Percentiles rank a stretch among this genome's conserved stretches.
Conservation (phyloP, 148 eudicot species). For the Rheum nobile region DNA sequence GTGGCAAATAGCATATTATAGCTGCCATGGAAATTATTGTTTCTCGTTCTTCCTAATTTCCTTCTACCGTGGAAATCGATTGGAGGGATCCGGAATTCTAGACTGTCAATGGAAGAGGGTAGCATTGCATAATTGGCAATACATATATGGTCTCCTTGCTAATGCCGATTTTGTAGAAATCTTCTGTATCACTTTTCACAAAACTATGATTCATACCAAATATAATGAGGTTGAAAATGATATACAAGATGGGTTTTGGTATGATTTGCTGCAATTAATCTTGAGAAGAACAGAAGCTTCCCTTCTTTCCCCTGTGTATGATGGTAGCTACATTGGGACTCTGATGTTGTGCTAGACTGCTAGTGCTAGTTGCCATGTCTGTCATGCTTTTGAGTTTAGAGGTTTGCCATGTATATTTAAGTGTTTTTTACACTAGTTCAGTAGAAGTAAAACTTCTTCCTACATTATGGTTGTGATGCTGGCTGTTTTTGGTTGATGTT, state of each 20-base stretch:
- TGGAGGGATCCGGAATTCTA: background rate
- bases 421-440: background rate
- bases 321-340: background rate
- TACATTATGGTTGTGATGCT: background rate
- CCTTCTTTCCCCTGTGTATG: background rate
- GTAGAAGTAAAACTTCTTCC: background rate
- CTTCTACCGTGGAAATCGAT: background rate
- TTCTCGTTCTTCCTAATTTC: background rate
- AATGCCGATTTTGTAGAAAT: background rate
- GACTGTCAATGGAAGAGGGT: background rate
- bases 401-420: background rate
- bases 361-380: background rate
- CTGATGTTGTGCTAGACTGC: background rate
- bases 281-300: background rate
- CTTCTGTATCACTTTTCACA: background rate
- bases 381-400: background rate
- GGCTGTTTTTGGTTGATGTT: background rate
- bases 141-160: background rate
- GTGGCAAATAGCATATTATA: background rate
- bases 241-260: background rate
- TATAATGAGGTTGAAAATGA: background rate
- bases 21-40: background rate
- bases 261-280: background rate
- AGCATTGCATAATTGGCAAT: background rate
- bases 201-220: background rate